Conservation (phyloP, 179 eudicot species). For the Nepenthes alata region DNA sequence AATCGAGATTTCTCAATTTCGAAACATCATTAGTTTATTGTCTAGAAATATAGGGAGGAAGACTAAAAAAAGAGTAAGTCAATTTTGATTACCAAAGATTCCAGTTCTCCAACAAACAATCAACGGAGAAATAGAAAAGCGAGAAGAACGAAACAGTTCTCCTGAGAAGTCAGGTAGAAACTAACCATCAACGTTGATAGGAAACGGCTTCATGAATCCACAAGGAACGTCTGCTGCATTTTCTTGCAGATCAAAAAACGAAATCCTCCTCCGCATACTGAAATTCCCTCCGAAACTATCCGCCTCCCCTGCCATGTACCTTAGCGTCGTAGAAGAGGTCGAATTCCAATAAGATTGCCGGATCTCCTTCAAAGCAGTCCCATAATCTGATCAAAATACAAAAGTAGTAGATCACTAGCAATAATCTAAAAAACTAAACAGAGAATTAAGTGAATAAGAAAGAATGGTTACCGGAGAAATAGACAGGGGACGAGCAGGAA, state of each 20-base stretch:
- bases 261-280: constrained; percentile 31
- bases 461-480: constrained; percentile 47
- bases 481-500: constrained; percentile 74
- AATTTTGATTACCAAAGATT: neutral
- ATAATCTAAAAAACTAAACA: neutral
- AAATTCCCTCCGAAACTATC: constrained; percentile 66
- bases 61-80: neutral
- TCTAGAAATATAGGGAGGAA: too few species aligned
- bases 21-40: neutral
- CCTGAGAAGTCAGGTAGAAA: neutral
- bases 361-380: constrained; percentile 36
- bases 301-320: constrained; percentile 40
- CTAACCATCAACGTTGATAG: constrained; percentile 47
- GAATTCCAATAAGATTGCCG: constrained; percentile 21
- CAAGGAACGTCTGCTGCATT: constrained; percentile 45
- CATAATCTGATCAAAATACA: constrained; percentile 41
- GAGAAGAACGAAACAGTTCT: neutral
- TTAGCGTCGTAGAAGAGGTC: constrained; percentile 14
- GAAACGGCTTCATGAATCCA: constrained; percentile 66
- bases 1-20: neutral
- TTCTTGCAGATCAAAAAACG: constrained; percentile 40
- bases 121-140: neutral
- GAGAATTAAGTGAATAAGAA: neutral
- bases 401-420: neutral
- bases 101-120: neutral